Evolutionary conservation across 1,284 basidiomycete species (phyloP), one percentile per base, ranked within the genome.

Genomic region (Flammula alnicola): DNA sequence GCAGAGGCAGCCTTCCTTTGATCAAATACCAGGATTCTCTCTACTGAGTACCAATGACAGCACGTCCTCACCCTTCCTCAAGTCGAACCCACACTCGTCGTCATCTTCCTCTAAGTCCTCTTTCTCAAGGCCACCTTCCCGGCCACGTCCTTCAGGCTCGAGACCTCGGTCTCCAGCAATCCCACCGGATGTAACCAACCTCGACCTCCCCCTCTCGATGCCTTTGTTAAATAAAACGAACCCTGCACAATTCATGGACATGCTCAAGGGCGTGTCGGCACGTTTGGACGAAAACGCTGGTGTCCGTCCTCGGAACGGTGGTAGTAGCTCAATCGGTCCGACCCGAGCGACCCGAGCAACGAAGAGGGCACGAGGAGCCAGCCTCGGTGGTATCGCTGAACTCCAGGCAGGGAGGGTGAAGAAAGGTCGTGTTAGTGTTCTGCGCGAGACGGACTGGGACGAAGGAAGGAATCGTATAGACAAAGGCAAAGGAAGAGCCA

Each of bases 261-360:
- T 67, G 26, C 43, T 68, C 12, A 65, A 64, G 47, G 63, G 57
- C 16, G 61, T 65, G 6, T 63, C 62, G 26, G 59, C 59, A 11
- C 54, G 58, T 16, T 54, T 65, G 7, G 63, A 68, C 42, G 58
- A 63, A 16, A 64, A 61, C 23, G 61, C 51, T 5, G 58, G 60
- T 1, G 17, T 59, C 7, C 52, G 51, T 17, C 55, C 53, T 14
- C 27, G 50, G 14, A 39, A 39, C 17, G 29, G 45, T 16, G 20
- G n/a, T n/a, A n/a, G n/a, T n/a, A n/a, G n/a, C n/a, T n/a, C n/a
- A n/a, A n/a, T 39, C 41, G 50, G 53, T 23, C 32, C 31, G 27
- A 32, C 17, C 16, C 10, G 25, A 2, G 12, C 37, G 14, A 30
- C 3, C 22, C 20, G 29, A 10, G 36, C 23, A 6, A 47, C 35